Base-by-base conservation (phyloP, 768 basidiomycete species). In the Leccinum disarticulatum region DNA sequence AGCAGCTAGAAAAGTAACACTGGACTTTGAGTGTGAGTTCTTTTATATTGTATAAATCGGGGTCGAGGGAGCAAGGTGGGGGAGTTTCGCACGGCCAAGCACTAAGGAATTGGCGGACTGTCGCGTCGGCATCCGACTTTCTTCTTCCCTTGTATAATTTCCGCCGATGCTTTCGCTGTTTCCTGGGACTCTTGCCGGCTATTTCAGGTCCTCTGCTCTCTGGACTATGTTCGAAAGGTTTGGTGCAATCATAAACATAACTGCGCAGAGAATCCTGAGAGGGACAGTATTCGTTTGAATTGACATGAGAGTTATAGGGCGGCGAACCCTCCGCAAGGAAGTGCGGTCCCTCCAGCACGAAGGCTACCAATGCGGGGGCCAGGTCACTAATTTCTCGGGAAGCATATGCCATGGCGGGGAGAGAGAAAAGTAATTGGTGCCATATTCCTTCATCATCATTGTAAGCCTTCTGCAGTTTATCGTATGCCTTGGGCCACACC, bases 331-430 rank as follows among this genome's bases (percentile, higher is more conserved):
- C 59, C 6, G 2, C 17, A 19, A 35, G 6, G 49, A 69, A 60
- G 4, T 49, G 56, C 9, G 64, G 36, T 38, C 36, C 14, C 14
- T 64, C 49, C 3, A 66, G 52, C 1, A 61, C 65, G 55, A 77
- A 74, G 2, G 79, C 70, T 14, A 80, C 50, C 2, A 79, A 54
- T 2, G 67, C 67, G 0, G 70, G 64, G 15, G 73, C 61, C 31
- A 74, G 64, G 5, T 59, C 56, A 1, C 41, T 17, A 7, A 48
- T 38, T 0, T 58, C 7, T 3, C 65, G 47, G 1, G 68, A 71
- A 3, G 53, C 48, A 61, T 75, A 78, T 10, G 62, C 68, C 67
- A 77, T 68, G 3, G 74, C 68, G 2, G 74, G 63, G 8, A 77
- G 61, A 4, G 70, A 66, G 51, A 79, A 79, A 13, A 68, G 52